Conservation (phyloP, 257 asterid species). For the Przewalskia tangutica region DNA sequence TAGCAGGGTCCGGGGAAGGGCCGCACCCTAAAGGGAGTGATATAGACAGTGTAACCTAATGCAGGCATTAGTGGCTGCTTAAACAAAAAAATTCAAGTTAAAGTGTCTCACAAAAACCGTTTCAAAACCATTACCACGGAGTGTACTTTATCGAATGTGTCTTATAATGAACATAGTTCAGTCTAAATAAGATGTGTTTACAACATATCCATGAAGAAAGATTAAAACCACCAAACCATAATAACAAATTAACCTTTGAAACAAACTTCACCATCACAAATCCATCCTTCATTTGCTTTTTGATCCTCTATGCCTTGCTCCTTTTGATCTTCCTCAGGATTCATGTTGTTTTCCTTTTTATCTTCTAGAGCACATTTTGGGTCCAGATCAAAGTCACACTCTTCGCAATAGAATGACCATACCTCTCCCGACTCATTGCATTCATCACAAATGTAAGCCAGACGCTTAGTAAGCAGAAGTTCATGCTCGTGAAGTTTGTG, state of each 20-base stretch:
- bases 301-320: slow-evolving; percentile 7
- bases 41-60: too few relatives aligned
- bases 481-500: slow-evolving; percentile 44
- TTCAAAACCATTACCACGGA: neutral
- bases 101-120: neutral
- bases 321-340: neutral
- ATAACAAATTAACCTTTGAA: slow-evolving; percentile 15
- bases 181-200: neutral
- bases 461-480: slow-evolving; percentile 41
- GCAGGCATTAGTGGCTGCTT: too few relatives aligned
- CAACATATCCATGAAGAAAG: neutral
- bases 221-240: neutral
- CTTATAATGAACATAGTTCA: neutral
- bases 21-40: too few relatives aligned
- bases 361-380: slow-evolving; percentile 50
- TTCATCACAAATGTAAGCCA: slow-evolving; percentile 36
- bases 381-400: slow-evolving; percentile 68
- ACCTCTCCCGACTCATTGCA: slow-evolving; percentile 41
- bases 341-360: slow-evolving; percentile 4
- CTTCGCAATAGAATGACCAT: slow-evolving; percentile 57
- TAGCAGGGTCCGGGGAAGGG: too few relatives aligned
- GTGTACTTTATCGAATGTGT: neutral
- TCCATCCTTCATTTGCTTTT: slow-evolving; percentile 29
- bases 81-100: neutral
- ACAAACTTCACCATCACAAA: slow-evolving; percentile 54